Percentiles rank a stretch among this genome's conserved stretches.
These are phyloP conservation scores for Tylopilus vinaceipallidus DNA, from an alignment of 768 basidiomycete species.

Conservation along the genomic window DNA sequence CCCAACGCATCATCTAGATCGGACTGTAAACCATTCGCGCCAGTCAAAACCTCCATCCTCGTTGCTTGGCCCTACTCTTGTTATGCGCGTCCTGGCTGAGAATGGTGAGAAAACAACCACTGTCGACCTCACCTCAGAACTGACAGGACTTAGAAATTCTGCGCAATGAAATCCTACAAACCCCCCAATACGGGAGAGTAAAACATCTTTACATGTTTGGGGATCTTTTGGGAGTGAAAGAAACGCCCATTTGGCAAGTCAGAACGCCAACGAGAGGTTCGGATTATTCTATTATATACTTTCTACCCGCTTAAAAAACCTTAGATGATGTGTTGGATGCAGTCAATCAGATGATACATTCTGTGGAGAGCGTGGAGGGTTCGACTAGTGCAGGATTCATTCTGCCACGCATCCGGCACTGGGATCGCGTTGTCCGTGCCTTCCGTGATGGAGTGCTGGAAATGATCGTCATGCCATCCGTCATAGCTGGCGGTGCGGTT, in stretches of 20 bases:
- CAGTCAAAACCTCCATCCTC: slow-evolving; percentile 5
- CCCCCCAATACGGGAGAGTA: slow-evolving; percentile 10
- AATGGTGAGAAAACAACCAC: slow-evolving; percentile 2
- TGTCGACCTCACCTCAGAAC: neutral
- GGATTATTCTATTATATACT: neutral
- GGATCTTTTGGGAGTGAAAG: slow-evolving; percentile 3
- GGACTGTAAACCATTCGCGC: neutral
- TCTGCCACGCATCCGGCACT: slow-evolving; percentile 7
- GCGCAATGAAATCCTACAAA: slow-evolving; percentile 19
- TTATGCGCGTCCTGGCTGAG: slow-evolving; percentile 12
- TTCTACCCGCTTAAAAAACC: neutral
- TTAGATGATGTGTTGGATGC: slow-evolving; percentile 10
- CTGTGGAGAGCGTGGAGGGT: slow-evolving; percentile 10
- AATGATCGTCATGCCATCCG: slow-evolving; percentile 3
- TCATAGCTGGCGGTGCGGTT: neutral
- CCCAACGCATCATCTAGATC: slow-evolving; percentile 1
- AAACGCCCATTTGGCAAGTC: slow-evolving; percentile 12
- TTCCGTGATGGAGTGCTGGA: slow-evolving; percentile 1
- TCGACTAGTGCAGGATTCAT: slow-evolving; percentile 8
- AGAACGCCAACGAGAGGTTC: slow-evolving; percentile 12
- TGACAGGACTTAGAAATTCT: slow-evolving; percentile 11
- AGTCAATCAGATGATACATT: slow-evolving; percentile 7
- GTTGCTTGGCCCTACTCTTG: slow-evolving; percentile 15
- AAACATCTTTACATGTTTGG: slow-evolving; percentile 18
- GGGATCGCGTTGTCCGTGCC: slow-evolving; percentile 4